These are phyloP conservation scores for Pichia scutulata DNA, from an alignment of 805 yeast genomes.

Conservation along the genomic window DNA sequence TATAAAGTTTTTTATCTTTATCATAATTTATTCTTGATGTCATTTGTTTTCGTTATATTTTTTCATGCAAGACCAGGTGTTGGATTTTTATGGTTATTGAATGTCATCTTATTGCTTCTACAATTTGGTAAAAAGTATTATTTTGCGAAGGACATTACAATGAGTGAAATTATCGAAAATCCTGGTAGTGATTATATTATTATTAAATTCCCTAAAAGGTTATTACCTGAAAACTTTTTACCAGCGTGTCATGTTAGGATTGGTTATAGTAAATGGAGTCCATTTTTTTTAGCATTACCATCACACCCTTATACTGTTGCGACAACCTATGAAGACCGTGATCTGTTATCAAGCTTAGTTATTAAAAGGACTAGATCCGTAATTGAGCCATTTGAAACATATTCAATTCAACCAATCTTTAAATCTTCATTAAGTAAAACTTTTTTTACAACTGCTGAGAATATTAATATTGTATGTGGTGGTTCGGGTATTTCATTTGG, in stretches of 20 bases:
- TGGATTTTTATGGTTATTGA: conserved; percentile 26
- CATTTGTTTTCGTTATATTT: conserved; percentile 37
- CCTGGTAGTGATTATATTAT: conserved; percentile 10
- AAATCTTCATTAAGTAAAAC: conserved; percentile 36
- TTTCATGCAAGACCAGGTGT: conserved; percentile 73
- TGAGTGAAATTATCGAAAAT: conserved; percentile 15
- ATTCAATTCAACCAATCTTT: conserved; percentile 35
- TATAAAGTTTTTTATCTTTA: conserved; percentile 49
- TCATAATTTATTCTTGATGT: conserved; percentile 47
- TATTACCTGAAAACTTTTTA: conserved; percentile 19
- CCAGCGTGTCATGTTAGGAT: conserved; percentile 58
- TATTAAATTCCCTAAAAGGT: conserved; percentile 14
- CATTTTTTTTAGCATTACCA: conserved; percentile 43
- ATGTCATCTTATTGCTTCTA: conserved; percentile 26
- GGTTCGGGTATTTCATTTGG: conserved; percentile 71
- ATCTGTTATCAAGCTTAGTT: conserved; percentile 35
- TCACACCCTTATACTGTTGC: conserved; percentile 65
- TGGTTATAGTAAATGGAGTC: conserved; percentile 30
- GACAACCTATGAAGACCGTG: conserved; percentile 26
- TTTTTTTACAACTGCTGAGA: conserved; percentile 42
- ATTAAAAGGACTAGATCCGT: conserved; percentile 36
- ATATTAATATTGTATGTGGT: conserved; percentile 52
- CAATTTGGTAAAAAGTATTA: conserved; percentile 32
- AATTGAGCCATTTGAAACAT: conserved; percentile 25
- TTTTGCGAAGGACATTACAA: conserved; percentile 14